Base-by-base conservation (phyloP, 2,329 filamentous ascomycete genomes). In the Chaetoscypha palmicola region DNA sequence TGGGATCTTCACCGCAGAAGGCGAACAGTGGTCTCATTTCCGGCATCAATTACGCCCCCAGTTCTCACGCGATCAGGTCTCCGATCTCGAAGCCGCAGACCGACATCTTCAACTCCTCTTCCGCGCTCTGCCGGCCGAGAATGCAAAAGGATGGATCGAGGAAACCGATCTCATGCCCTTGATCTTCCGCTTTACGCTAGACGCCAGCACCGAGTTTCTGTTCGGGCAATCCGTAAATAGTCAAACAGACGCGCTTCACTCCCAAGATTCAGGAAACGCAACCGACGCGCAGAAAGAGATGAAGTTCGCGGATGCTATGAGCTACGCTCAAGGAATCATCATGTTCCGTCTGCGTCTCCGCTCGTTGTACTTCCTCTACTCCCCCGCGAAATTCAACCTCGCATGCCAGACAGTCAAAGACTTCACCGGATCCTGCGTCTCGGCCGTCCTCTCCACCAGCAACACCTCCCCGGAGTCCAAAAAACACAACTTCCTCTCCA, bases 111-210 rank as follows among this genome's bases (percentile, higher is more conserved):
- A 54, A 5, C 48, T 54, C 9, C 51, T 62, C 2, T 56, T 58
- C 37, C 53, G 58, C 22, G 49, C 51, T 2, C 30, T 56, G 7
- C 53, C 59, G 2, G 41, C 52, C 14, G 46, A 50, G 3, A 48
- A 46, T 21, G 31, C 17, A 1, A 9, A 26, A 1, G 52, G 52
- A 0, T 57, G 55, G 55, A 43, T 54, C 73, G 47, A 62, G 60
- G 5, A 37, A 3, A 67, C 84, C 7, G 71, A 80, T 49, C 57
- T 79, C 4, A 68, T 73, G 40, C 68, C 70, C 1, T 62, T 82
- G 9, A 75, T 86, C 52, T 78, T 77, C 57, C 66, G 68, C 36
- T 62, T 79, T 21, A 79, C 76, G 0, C 64, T 81, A 26, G 75
- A 80, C 49, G 71, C 70, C 0, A 70, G 74, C 0, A 80, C 74